These are phyloP conservation scores for Angomonas ambiguus DNA, from an alignment of 208 protist genomes.

Conservation along the genomic window DNA sequence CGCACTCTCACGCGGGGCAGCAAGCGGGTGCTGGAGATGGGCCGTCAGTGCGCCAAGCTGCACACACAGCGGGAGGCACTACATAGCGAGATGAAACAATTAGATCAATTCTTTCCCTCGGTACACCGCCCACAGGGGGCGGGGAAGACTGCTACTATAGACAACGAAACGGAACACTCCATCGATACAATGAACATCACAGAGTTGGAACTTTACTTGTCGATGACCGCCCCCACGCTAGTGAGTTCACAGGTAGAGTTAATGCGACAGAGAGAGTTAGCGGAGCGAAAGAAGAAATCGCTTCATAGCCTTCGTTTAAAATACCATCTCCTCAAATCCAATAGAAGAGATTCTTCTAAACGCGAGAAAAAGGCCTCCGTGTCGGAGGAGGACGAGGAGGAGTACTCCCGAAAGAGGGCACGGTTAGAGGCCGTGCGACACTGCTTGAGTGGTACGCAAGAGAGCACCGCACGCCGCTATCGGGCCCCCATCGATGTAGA, in stretches of 20 bases:
- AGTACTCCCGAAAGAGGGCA: not conserved
- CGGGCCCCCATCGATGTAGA: constrained; percentile 26
- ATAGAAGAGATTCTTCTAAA: not conserved
- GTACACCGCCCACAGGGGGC: constrained; percentile 4
- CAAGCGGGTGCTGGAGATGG: constrained; percentile 37
- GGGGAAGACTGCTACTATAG: not conserved
- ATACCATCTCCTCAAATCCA: constrained; percentile 34
- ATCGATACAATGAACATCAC: constrained; percentile 56
- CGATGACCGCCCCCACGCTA: constrained; percentile 41
- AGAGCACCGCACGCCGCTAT: constrained; percentile 2
- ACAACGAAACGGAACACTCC: constrained; percentile 10
- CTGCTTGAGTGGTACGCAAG: too few relatives aligned
- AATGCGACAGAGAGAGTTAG: constrained; percentile 37
- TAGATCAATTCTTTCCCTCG: constrained; percentile 38
- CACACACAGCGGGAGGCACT: constrained; percentile 40
- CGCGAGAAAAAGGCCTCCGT: too few relatives aligned
- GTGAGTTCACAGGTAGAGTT: constrained; percentile 43
- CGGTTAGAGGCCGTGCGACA: not conserved
- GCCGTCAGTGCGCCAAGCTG: constrained; percentile 50
- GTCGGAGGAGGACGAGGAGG: not conserved
- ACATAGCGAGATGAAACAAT: constrained; percentile 45
- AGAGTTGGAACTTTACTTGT: constrained; percentile 73
- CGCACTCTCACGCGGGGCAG: constrained; percentile 33
- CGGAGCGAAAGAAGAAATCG: constrained; percentile 35
- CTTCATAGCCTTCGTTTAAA: constrained; percentile 32